A percentile compares a stretch with the other conserved stretches of the same genome.
These are phyloP conservation scores for Alliaria petiolata DNA, from an alignment of 345 rosid species.

Conservation along the genomic window DNA sequence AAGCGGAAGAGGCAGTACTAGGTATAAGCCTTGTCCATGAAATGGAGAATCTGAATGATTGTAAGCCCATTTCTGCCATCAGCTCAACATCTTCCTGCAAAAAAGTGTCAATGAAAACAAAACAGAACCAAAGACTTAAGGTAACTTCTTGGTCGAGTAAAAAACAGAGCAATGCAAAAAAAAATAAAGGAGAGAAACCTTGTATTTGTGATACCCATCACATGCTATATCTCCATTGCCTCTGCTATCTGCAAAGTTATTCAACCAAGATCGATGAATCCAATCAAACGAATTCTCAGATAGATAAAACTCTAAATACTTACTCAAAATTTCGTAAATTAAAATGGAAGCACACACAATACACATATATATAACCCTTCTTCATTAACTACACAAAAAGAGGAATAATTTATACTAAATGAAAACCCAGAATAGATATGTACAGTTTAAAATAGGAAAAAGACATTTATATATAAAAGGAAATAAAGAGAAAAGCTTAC, in stretches of 20 bases:
- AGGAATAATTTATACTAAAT: not conserved
- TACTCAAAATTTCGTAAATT: too few relatives aligned
- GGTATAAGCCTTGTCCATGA: slow-evolving; percentile 88
- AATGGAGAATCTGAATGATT: slow-evolving; percentile 74
- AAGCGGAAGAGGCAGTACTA: slow-evolving; percentile 32
- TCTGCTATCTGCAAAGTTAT: slow-evolving; percentile 5
- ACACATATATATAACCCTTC: too few relatives aligned
- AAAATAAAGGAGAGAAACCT: slow-evolving; percentile 32
- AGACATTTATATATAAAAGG: too few relatives aligned
- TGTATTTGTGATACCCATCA: slow-evolving; percentile 64
- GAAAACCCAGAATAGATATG: too few relatives aligned
- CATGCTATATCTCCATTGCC: slow-evolving; percentile 51
- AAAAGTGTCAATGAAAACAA: not conserved
- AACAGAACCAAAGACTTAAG: not conserved
- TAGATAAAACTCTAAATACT: not conserved
- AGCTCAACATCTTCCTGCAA: slow-evolving; percentile 73
- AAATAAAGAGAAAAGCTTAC: slow-evolving; percentile 20
- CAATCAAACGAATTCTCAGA: not conserved
- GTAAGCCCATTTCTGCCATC: slow-evolving; percentile 60
- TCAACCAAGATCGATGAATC: not conserved
- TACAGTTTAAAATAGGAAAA: not conserved
- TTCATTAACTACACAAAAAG: too few relatives aligned
- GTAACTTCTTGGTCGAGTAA: not conserved
- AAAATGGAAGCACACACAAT: not conserved
- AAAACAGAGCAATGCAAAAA: not conserved